These are phyloP conservation scores for Pyrenophora seminiperda DNA, from an alignment of 2,329 filamentous ascomycete species.

Conservation along the genomic window DNA sequence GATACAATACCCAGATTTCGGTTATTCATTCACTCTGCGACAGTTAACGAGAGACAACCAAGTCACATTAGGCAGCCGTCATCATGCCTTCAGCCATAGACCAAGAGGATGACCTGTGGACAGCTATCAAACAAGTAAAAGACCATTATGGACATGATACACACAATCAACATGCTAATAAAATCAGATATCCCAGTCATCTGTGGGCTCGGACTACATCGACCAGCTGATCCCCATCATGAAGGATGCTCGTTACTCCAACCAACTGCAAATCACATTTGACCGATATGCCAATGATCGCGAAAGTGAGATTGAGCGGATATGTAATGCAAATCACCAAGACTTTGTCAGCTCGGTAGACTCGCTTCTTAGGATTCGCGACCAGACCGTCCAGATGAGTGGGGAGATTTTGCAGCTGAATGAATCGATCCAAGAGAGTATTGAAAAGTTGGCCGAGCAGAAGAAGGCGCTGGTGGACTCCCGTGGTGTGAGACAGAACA, in stretches of 20 bases:
- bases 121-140: slow-evolving; percentile 57
- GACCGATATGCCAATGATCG: slow-evolving; percentile 82
- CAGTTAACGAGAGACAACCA: background rate
- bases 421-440: slow-evolving; percentile 92
- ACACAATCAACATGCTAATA: slow-evolving; percentile 9
- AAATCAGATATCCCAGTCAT: slow-evolving; percentile 83
- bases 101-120: slow-evolving; percentile 54
- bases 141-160: background rate
- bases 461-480: slow-evolving; percentile 95
- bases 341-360: slow-evolving; percentile 95
- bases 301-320: slow-evolving; percentile 88
- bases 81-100: slow-evolving; percentile 49
- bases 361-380: slow-evolving; percentile 87
- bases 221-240: slow-evolving; percentile 94
- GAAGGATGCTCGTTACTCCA: slow-evolving; percentile 81
- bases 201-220: slow-evolving; percentile 90
- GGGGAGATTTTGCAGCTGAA: slow-evolving; percentile 91
- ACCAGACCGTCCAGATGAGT: slow-evolving; percentile 86
- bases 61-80: slow-evolving; percentile 14
- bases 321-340: slow-evolving; percentile 94
- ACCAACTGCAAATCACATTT: slow-evolving; percentile 77
- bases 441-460: slow-evolving; percentile 89
- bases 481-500: slow-evolving; percentile 88
- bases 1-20: background rate
- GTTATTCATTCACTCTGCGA: background rate